Evolutionary conservation across 192 early-diverging fungal genomes (phyloP).

Genomic region (Thamnidium elegans): DNA sequence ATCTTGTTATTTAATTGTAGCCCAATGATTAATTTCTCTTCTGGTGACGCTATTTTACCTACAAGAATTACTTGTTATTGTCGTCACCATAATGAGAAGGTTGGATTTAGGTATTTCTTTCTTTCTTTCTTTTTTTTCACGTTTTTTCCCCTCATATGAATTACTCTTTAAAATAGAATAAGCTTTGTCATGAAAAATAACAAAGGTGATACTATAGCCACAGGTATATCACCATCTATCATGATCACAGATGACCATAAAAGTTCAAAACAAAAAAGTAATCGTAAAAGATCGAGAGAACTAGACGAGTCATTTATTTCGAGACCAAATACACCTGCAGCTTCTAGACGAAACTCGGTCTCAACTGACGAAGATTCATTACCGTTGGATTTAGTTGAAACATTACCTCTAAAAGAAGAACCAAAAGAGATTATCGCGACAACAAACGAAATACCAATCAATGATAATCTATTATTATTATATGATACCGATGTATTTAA

Average conservation of each 20-base stretch:
- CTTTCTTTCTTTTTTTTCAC: constrained; percentile 6
- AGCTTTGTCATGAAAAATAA: constrained; percentile 77
- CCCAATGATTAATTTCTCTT: constrained; percentile 81
- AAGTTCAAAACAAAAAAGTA: constrained; percentile 57
- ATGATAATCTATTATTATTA: too few relatives aligned
- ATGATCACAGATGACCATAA: constrained; percentile 99
- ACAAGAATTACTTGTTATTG: constrained; percentile 97
- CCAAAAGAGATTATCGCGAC: too few relatives aligned
- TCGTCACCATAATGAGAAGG: constrained; percentile 91
- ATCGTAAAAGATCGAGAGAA: constrained; percentile 9
- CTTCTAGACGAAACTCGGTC: constrained; percentile 37
- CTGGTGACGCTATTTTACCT: constrained; percentile 85
- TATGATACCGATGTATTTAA: background rate
- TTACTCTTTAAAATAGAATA: constrained; percentile 52
- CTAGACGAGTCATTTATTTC: background rate
- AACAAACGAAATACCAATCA: too few relatives aligned
- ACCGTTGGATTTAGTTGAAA: constrained; percentile 1
- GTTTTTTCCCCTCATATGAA: too few relatives aligned
- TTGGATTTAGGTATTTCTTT: constrained; percentile 71
- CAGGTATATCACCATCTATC: constrained; percentile 84
- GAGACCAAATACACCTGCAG: constrained; percentile 21
- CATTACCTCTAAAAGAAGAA: too few relatives aligned
- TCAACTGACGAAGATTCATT: background rate
- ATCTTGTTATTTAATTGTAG: constrained; percentile 89
- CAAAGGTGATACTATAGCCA: constrained; percentile 63